Evolutionary conservation across 2,329 filamentous ascomycete species (phyloP).

Genomic region (Plectosphaerella plurivora): DNA sequence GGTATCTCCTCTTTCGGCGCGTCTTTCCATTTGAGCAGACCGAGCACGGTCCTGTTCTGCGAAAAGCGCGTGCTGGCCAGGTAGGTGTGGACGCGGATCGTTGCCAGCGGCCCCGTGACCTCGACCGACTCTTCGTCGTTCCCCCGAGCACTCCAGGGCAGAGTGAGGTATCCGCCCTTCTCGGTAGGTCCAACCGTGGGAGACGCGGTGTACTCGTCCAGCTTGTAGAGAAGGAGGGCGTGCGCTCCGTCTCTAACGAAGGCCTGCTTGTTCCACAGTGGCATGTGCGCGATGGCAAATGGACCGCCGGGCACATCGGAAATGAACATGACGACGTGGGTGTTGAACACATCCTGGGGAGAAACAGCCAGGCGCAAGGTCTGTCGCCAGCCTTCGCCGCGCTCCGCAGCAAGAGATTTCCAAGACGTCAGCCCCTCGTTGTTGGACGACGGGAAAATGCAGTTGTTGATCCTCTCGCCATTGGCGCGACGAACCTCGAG

Average conservation of each 20-base stretch:
- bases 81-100: constrained; percentile 75
- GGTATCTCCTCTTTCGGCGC: constrained; percentile 67
- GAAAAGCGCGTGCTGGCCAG: constrained; percentile 94
- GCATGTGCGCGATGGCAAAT: constrained; percentile 89
- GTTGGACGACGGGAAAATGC: constrained; percentile 84
- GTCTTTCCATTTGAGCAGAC: constrained; percentile 82
- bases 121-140: constrained; percentile 67
- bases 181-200: constrained; percentile 56
- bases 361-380: constrained; percentile 78
- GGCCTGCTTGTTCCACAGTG: constrained; percentile 86
- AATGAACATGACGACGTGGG: constrained; percentile 86
- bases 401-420: constrained; percentile 76
- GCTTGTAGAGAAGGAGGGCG: constrained; percentile 76
- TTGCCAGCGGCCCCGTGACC: constrained; percentile 73
- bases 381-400: constrained; percentile 82
- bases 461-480: constrained; percentile 81
- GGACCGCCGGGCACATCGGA: constrained; percentile 82
- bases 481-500: constrained; percentile 77
- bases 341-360: constrained; percentile 72
- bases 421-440: constrained; percentile 75
- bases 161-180: constrained; percentile 79
- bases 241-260: constrained; percentile 86
- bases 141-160: constrained; percentile 72
- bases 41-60: constrained; percentile 81
- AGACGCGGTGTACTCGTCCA: constrained; percentile 79